Evolutionary conservation across 805 yeast species (phyloP), one percentile per base, ranked within the genome.

Genomic region (Kodamaea nitidulidarum): DNA sequence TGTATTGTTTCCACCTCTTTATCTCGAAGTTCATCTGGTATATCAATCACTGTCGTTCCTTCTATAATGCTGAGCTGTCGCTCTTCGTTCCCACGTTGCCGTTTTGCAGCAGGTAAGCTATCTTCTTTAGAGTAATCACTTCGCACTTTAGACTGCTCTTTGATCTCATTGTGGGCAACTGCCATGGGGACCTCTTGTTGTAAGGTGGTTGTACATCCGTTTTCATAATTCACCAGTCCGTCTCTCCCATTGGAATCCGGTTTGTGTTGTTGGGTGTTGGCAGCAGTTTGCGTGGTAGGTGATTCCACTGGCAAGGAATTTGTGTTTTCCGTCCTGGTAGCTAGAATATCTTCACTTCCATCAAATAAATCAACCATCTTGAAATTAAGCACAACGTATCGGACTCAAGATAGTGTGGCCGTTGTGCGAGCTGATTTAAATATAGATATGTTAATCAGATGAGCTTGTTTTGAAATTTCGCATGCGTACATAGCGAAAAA

Each of bases 11-110:
- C 22, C 22, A 20, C 22, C 5, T 20, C 22, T 15, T 24, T 30
- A 8, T 24, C 36, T 24, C 36, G 27, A 27, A 29, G 20, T 10
- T 28, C 33, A 14, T 25, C 4, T 5, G 30, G 38, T 2, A 35
- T 11, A 10, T 35, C 38, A 12, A 30, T 15, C 15, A 17, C 26
- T n/a, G 9, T 18, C 3, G 9, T 7, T 26, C 20, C 35, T n/a
- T 10, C 20, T 22, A 26, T n/a, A 10, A 18, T 18, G 15, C 26
- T 32, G 31, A 28, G 10, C 5, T 14, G 11, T 15, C 31, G 15
- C 14, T 30, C 21, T 15, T 16, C 21, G 11, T 16, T 17, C 4
- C 15, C 20, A 16, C 15, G 4, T 7, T 6, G 21, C 12, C 32
- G 32, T 17, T 30, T 30, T 4, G 21, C 21, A 9, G 32, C 4